Conservation (phyloP, 345 rosid species). For the Cochlearia excelsa region DNA sequence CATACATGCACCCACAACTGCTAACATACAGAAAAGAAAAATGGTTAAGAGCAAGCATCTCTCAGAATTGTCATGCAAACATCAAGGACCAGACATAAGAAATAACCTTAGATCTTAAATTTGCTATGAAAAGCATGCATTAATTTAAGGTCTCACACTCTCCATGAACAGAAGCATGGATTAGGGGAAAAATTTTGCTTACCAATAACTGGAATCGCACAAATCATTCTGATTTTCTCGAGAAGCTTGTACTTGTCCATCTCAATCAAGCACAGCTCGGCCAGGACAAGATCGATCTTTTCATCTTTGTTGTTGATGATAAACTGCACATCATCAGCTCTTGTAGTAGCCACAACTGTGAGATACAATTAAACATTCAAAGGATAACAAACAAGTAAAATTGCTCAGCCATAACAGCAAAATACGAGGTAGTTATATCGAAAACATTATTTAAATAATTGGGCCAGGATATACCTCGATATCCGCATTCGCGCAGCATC, state of each 20-base stretch:
- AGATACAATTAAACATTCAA: background rate
- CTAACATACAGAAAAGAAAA: slow-evolving; percentile 5
- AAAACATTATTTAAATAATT: slow-evolving; percentile 2
- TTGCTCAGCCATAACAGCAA: background rate
- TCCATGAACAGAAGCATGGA: background rate
- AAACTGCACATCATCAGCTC: slow-evolving; percentile 39
- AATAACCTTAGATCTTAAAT: background rate
- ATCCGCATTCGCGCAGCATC: slow-evolving; percentile 43
- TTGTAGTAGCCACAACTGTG: slow-evolving; percentile 45
- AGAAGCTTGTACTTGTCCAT: slow-evolving; percentile 51
- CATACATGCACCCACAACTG: slow-evolving; percentile 41
- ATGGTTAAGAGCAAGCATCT: slow-evolving; percentile 19
- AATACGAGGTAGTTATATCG: background rate
- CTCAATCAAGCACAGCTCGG: slow-evolving; percentile 46
- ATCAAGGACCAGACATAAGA: slow-evolving; percentile 3
- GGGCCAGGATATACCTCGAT: slow-evolving; percentile 40
- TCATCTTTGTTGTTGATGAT: slow-evolving; percentile 34
- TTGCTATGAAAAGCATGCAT: slow-evolving; percentile 3
- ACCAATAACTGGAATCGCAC: slow-evolving; percentile 48
- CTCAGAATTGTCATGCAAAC: background rate
- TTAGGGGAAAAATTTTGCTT: slow-evolving; percentile 14
- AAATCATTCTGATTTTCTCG: slow-evolving; percentile 35
- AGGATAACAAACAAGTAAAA: slow-evolving; percentile 9
- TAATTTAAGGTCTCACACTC: background rate
- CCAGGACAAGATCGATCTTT: slow-evolving; percentile 45